These are phyloP conservation scores for Sugiyamaella lignohabitans DNA, from an alignment of 805 yeast genomes.

Conservation along the genomic window DNA sequence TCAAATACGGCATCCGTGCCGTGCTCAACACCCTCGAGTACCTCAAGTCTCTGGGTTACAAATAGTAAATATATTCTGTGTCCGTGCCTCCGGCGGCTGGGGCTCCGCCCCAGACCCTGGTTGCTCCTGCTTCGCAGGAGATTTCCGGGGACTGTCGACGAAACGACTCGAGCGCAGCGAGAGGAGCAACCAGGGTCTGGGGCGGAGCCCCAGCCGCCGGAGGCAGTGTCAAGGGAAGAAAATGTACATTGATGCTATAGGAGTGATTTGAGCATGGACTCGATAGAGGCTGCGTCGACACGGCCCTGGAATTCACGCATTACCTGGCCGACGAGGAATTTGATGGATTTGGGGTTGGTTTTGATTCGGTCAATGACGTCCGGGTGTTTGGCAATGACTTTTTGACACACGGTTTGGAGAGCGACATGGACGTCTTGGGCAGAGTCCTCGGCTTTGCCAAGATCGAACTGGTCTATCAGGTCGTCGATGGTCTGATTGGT, in stretches of 20 bases:
- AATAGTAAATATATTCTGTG: neutral
- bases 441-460: constrained; percentile 34
- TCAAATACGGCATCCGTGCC: constrained; percentile 39
- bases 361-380: constrained; percentile 52
- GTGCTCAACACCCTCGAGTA: constrained; percentile 20
- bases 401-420: constrained; percentile 40
- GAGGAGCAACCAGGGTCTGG: neutral
- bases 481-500: constrained; percentile 30
- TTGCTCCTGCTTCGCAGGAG: neutral
- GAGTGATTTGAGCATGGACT: constrained; percentile 5
- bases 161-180: neutral
- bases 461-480: constrained; percentile 46
- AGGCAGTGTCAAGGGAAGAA: neutral
- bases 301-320: constrained; percentile 74
- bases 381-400: constrained; percentile 41
- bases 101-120: neutral
- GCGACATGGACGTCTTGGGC: constrained; percentile 28
- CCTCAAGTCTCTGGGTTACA: constrained; percentile 2
- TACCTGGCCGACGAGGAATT: constrained; percentile 74
- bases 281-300: constrained; percentile 32
- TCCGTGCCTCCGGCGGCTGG: neutral
- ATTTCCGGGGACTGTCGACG: neutral
- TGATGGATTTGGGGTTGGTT: constrained; percentile 56
- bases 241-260: neutral
- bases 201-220: neutral